Conservation (phyloP, 2,329 filamentous ascomycete genomes). For the Ophiocordyceps camponoti-leonardi region DNA sequence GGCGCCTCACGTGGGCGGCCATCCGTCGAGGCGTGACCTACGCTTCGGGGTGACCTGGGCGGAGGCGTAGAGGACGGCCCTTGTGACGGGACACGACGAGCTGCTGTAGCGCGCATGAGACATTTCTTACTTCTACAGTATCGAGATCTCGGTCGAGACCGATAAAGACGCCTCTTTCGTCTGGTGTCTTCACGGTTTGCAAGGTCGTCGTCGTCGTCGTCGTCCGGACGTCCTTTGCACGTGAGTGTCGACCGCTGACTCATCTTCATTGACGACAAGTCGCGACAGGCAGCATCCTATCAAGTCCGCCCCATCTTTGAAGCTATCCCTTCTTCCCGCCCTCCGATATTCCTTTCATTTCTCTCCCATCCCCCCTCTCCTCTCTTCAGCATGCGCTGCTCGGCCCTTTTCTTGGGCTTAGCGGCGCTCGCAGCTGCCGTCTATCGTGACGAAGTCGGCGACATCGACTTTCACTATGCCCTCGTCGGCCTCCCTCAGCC, state of each 20-base stretch:
- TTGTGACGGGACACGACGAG: too few species aligned
- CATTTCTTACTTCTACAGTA: too few species aligned
- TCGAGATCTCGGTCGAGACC: too few species aligned
- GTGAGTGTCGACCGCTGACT: not conserved
- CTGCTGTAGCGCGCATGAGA: too few species aligned
- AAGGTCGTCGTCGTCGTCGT: too few species aligned
- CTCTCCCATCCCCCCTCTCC: not conserved
- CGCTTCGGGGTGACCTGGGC: too few species aligned
- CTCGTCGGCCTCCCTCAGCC: constrained; percentile 69
- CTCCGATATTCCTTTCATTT: not conserved
- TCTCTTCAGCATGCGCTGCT: constrained; percentile 15
- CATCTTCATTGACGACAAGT: not conserved
- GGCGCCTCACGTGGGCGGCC: too few species aligned
- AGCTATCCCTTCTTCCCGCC: not conserved
- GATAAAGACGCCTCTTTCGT: too few species aligned
- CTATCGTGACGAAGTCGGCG: constrained; percentile 78
- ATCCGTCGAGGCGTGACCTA: too few species aligned
- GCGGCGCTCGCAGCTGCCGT: constrained; percentile 40
- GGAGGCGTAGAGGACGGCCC: too few species aligned
- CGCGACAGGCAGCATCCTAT: not conserved
- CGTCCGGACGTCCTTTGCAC: too few species aligned
- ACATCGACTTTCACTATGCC: constrained; percentile 84
- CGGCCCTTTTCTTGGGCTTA: constrained; percentile 20
- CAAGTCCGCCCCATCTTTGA: not conserved
- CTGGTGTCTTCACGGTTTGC: too few species aligned